phyloP scores from a whole-genome alignment of 192 early-diverging fungal species.

The Umbelopsis isabellina region DNA sequence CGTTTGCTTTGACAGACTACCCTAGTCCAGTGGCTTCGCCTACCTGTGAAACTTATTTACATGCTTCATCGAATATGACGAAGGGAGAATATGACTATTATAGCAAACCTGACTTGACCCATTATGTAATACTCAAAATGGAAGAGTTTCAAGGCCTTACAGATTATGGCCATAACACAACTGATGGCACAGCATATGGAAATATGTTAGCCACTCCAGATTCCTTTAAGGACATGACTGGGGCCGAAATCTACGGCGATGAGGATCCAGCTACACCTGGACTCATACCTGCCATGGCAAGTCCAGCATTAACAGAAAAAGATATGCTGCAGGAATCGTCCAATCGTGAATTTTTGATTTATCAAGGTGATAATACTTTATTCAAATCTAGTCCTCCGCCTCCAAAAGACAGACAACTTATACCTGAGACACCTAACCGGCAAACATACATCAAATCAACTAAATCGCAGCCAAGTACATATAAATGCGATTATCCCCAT shows the following conservation, averaged over 20 bases:
- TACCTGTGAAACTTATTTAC: not conserved
- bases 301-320: not conserved
- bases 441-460: not conserved
- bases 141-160: not conserved
- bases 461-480: not conserved
- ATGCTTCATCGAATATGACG: not conserved
- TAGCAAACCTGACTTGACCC: not conserved
- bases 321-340: not conserved
- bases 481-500: slow-evolving; percentile 14
- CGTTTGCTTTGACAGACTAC: not conserved
- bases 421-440: not conserved
- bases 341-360: slow-evolving; percentile 11
- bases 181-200: not conserved
- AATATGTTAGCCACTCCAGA: not conserved
- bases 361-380: not conserved
- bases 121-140: slow-evolving; percentile 10
- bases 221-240: not conserved
- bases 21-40: slow-evolving; percentile 6
- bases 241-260: no score
- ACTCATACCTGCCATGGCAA: not conserved
- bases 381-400: not conserved
- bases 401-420: not conserved
- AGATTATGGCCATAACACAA: not conserved
- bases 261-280: not conserved
- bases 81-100: not conserved